Evolutionary conservation across 2,329 filamentous ascomycete genomes (phyloP), one percentile per base, ranked within the genome.

Genomic region (Zalaria obscura): DNA sequence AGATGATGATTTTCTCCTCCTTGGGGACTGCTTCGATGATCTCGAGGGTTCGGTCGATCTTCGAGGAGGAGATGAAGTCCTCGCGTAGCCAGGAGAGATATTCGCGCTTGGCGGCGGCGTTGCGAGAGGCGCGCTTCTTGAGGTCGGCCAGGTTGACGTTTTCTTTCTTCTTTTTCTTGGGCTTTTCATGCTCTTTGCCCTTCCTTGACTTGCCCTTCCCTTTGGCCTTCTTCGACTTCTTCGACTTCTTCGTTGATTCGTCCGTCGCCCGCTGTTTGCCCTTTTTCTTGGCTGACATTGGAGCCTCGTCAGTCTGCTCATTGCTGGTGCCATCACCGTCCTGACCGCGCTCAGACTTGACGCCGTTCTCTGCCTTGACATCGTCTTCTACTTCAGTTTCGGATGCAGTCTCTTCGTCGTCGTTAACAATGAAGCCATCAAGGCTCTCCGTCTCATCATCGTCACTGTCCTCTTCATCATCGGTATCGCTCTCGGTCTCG

Each of bases 1-100:
- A 91, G 47, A 91, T 73, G 41, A 91, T 80, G 0, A 80, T 84
- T 60, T 89, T 89, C 56, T 86, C 80, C 3, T 72, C 54, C n/a
- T 52, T 52, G 11, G 42, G 41, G 25, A 44, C 47, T 3, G 27
- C 33, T n/a, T 51, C 42, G 41, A 66, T 59, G 43, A 76, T 68
- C 41, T 83, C 75, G 42, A 83, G 62, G 5, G 76, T 75, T 55
- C 80, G 78, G 25, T 76, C 73, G 27, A 85, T 77, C 60, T 89
- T 91, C 27, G 83, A 76, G 18, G 83, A 91, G 2, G 82, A 70
- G 43, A 80, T 63, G 73, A 78, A 94, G 27, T 75, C 63, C 55
- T 80, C 76, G 25, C 71, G 69, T 5, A 91, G 67, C 40, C 78
- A 80, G 29, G 65, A 66, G 51, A 87, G 70, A 58, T 91, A 94